Conservation (phyloP, 2,329 filamentous ascomycete species). For the Penicillium occitanis region DNA sequence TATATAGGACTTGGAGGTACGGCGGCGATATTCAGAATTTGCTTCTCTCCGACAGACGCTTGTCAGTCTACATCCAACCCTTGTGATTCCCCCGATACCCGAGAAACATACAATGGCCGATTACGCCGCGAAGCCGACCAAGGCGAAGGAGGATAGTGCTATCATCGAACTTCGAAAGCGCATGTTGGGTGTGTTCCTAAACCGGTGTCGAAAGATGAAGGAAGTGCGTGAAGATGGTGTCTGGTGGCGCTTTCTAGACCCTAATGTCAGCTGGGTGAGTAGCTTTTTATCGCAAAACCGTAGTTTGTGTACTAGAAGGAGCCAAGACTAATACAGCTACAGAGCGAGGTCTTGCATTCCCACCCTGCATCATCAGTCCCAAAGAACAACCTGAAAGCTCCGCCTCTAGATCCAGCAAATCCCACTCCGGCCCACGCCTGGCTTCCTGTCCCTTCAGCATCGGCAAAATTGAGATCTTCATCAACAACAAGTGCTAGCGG, state of each 20-base stretch:
- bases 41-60: constrained; percentile 85
- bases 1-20: constrained; percentile 91
- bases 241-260: constrained; percentile 96
- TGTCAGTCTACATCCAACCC: constrained; percentile 86
- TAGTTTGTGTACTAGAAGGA: neutral
- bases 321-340: constrained; percentile 2
- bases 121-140: constrained; percentile 96
- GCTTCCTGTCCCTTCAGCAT: constrained; percentile 80
- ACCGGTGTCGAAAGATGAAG: constrained; percentile 89
- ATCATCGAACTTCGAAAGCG: constrained; percentile 96
- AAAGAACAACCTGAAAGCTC: constrained; percentile 90
- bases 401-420: constrained; percentile 93
- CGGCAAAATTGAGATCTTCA: constrained; percentile 73
- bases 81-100: constrained; percentile 94
- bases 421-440: constrained; percentile 82
- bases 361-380: constrained; percentile 88
- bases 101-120: constrained; percentile 99
- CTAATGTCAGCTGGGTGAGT: constrained; percentile 95
- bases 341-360: constrained; percentile 94
- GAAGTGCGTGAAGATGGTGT: constrained; percentile 89
- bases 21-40: constrained; percentile 94
- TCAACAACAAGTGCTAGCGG: constrained; percentile 48
- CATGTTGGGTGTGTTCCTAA: constrained; percentile 94
- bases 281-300: neutral
- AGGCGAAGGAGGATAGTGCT: constrained; percentile 93